Conservation (phyloP, 139 green algal genomes). For the Picochlorum sp. region DNA sequence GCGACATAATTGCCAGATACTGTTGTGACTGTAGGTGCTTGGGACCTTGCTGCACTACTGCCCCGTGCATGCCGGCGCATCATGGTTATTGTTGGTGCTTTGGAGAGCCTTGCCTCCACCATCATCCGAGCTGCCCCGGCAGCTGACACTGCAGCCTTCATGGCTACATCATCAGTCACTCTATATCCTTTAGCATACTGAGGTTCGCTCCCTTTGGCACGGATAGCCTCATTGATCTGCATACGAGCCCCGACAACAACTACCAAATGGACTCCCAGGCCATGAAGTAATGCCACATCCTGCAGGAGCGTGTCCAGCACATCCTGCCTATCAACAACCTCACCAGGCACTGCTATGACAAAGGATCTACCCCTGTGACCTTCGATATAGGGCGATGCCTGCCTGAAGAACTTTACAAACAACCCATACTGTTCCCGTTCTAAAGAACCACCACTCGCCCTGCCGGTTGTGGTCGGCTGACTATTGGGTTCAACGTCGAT, state of each 20-base stretch:
- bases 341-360: constrained; percentile 87
- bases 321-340: constrained; percentile 33
- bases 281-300: constrained; percentile 84
- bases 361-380: constrained; percentile 79
- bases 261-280: constrained; percentile 78
- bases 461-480: neutral
- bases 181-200: constrained; percentile 63
- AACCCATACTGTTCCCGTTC: constrained; percentile 24
- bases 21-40: constrained; percentile 32
- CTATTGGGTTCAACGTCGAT: too few species aligned
- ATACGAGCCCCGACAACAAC: constrained; percentile 69
- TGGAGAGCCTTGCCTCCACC: constrained; percentile 78
- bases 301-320: constrained; percentile 21
- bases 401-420: constrained; percentile 38
- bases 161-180: constrained; percentile 53
- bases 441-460: constrained; percentile 27
- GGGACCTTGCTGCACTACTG: constrained; percentile 20
- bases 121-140: constrained; percentile 34
- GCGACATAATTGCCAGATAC: constrained; percentile 90
- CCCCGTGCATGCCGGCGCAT: constrained; percentile 20
- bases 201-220: constrained; percentile 10
- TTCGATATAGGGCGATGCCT: constrained; percentile 85
- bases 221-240: constrained; percentile 36
- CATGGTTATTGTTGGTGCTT: constrained; percentile 28
- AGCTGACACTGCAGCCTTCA: constrained; percentile 31